Base-by-base conservation (phyloP, 306 rosid genomes). In the Glycine soja region DNA sequence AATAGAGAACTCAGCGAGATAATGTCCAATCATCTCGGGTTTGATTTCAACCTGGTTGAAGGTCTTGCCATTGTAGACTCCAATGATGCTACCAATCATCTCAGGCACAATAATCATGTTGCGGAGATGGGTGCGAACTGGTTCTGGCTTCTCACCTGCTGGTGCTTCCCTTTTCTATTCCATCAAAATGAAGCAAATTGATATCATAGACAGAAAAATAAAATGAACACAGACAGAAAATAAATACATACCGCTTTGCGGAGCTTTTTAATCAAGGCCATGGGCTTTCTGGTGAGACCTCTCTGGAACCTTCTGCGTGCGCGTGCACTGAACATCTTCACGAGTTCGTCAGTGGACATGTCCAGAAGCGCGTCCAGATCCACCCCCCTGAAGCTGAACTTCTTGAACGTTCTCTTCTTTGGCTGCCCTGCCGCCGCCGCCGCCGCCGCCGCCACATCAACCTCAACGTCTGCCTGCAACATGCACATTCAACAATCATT, bases 221-320 rank as follows among this genome's bases (percentile, higher is more conserved):
- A 36, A 36, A 36, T 36, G 40, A 36, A 3, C 40, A 36, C 6
- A 16, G 11, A 3, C 0, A 30, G 16, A 32, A 6, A 5, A 6
- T 0, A 15, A 70, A 36, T 36, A 36, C 30, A 36, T 76, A 93
- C 97, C 84, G 98, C 98, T 77, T 92, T 94, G 81, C 98, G 97
- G 6, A 94, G 98, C 89, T 94, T 94, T 93, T 94, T 94, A 74
- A 94, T 92, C 76, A 94, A 67, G 14, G 98, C 98, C 98, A 94
- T 94, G 10, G 98, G 98, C 90, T 94, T 94, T 19, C 98, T 80
- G 81, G 91, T 94, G 84, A 94, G 75, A 38, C 97, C 98, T 80
- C 97, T 94, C 81, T 93, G 93, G 81, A 94, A 94, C 97, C 98
- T 94, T 88, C 98, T 88, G 70, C 98, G 97, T 61, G 98, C 98